Evolutionary conservation across 1,139 yeast species (phyloP), one percentile per base, ranked within the genome.

Genomic region (Suhomyces anneliseae): DNA sequence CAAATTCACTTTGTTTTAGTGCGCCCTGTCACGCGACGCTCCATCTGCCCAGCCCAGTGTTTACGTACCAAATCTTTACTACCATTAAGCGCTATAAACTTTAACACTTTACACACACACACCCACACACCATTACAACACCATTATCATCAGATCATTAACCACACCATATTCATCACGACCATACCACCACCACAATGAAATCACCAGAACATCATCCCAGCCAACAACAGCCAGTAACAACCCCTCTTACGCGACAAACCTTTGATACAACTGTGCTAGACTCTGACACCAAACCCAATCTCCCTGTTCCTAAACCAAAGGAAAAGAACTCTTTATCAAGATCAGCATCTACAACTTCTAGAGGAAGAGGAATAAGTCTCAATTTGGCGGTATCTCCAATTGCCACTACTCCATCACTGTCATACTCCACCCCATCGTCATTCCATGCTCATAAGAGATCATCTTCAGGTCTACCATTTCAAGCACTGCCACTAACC

Each of bases 321-420:
- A 3, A 7, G 6, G 11, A 15, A 8, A n/a, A 44, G 40, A 12
- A 40, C 24, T 19, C 47, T 43, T 36, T 45, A 27, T 36, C 54
- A 34, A 51, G 42, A 40, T 51, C 40, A 42, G 49, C 31, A 43
- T 58, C 27, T 27, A 19, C 40, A 42, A 48, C 31, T 42, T 58
- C 32, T 9, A 49, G 70, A 50, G 49, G 63, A 11, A 64, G 64
- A 40, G 73, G 73, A 0, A 64, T 69, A 29, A 64, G 64, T 34
- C 51, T 69, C 29, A 69, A 69, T 46, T 47, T 67, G 27, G 73
- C 73, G 4, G 68, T 68, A 10, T 64, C 70, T 0, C 73, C 73
- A 0, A 47, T 53, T 7, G 34, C 52, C 37, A 33, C 40, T 33
- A 36, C 27, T 8, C 33, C 39, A 9, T 35, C 43, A 4, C 45